A percentile compares a stretch with the other conserved stretches of the same genome.
Evolutionary conservation across 305 asterid genomes (phyloP).

Genomic region (Fraxinus ornus): DNA sequence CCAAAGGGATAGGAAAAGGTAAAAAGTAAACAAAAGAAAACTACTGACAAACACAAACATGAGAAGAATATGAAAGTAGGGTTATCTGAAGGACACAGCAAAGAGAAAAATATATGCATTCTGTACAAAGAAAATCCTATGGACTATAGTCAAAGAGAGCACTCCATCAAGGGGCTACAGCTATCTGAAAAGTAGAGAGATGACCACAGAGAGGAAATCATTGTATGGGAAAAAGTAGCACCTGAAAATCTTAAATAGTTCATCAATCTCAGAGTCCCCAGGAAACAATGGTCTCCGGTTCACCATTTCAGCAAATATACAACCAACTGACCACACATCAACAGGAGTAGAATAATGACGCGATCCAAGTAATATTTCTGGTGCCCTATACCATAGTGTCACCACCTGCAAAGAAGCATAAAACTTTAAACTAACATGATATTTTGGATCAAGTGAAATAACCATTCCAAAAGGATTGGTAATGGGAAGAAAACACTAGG

Average conservation of each 20-base stretch:
- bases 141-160: not conserved
- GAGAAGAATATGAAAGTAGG: not conserved
- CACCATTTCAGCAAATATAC: conserved; percentile 99
- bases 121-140: not conserved
- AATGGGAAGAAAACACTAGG: conserved; percentile 9
- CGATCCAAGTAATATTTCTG: conserved; percentile 96
- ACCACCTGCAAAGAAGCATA: conserved; percentile 62
- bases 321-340: conserved; percentile 97
- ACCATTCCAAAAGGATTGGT: not conserved
- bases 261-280: conserved; percentile 98
- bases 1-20: not conserved
- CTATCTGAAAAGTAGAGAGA: not conserved
- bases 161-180: not conserved
- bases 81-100: not conserved
- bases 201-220: conserved; percentile 14
- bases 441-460: not conserved
- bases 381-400: conserved; percentile 99
- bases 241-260: conserved; percentile 91
- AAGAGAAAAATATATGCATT: not conserved
- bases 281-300: conserved; percentile 79
- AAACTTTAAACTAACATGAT: conserved; percentile 18
- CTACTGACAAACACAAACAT: not conserved
- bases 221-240: conserved; percentile 30
- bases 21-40: not conserved
- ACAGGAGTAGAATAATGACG: conserved; percentile 97